Evolutionary conservation across 2,329 filamentous ascomycete species (phyloP).

Genomic region (Hypoxylon sp.): DNA sequence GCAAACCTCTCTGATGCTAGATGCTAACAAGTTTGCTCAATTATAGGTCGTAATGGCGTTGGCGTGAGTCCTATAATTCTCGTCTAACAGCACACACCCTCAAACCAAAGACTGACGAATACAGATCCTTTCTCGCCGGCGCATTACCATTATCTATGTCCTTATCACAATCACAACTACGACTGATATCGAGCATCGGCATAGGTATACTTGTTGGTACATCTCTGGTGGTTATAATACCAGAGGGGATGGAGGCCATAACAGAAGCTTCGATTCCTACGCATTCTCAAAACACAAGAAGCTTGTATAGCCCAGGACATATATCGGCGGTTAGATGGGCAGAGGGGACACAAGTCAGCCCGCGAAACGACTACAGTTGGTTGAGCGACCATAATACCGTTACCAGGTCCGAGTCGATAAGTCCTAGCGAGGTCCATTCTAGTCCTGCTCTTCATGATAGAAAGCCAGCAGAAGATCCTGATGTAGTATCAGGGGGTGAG

Average conservation of each 20-base stretch:
- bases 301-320: conserved; percentile 27
- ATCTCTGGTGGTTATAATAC: conserved; percentile 95
- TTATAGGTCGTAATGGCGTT: conserved; percentile 50
- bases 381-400: not conserved
- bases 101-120: conserved; percentile 33
- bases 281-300: conserved; percentile 39
- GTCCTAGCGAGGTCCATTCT: not conserved
- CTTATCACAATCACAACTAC: conserved; percentile 84
- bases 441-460: conserved; percentile 30
- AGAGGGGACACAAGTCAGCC: conserved; percentile 9
- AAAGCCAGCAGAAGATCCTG: conserved; percentile 35
- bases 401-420: not conserved
- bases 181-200: conserved; percentile 89
- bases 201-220: conserved; percentile 95
- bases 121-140: conserved; percentile 91
- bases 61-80: conserved; percentile 42
- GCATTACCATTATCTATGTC: conserved; percentile 89
- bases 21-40: conserved; percentile 34
- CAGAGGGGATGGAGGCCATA: conserved; percentile 92
- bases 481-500: conserved; percentile 17
- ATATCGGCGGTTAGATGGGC: conserved; percentile 34
- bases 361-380: conserved; percentile 9
- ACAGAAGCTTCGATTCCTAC: conserved; percentile 63
- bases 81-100: conserved; percentile 14
- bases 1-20: too few relatives aligned